Evolutionary conservation across 352 stramenopile species (phyloP), one percentile per base, ranked within the genome.

Genomic region (Globisporangium takayamanum): DNA sequence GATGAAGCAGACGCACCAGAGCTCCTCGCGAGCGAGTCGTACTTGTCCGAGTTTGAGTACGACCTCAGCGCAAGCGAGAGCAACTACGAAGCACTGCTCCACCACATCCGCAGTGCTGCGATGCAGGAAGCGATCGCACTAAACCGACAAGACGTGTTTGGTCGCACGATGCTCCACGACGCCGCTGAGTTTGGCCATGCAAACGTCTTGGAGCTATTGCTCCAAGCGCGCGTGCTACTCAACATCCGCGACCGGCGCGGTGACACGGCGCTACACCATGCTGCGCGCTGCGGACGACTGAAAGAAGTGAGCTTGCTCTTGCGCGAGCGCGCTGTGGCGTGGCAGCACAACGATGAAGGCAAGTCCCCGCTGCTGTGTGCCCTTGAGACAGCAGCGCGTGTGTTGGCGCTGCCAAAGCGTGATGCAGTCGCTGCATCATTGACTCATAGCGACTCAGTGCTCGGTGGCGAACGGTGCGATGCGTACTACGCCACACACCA

Each of bases 81-180:
- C 57, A 86, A 81, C 50, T 86, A 74, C 45, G 78, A 88, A 54
- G 54, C 53, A 4, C 65, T 86, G n/a, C 81, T 79, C 42, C 69
- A 83, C 22, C 76, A 84, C 49, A 57, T 84, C 26, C 52, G 62
- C 8, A 69, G 70, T 44, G 64, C 60, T 5, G 53, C 18, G 1
- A 66, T 77, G 22, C 67, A 64, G 3, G 74, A 88, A 66, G 66
- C 76, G 20, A 62, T 83, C 55, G 68, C 55, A 33, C 57, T 88
- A 15, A 84, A 84, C 30, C 69, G 78, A 30, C 61, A 53, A n/a
- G 78, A 88, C 60, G 53, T 82, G 5, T 63, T 76, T 11, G 72
- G 76, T 5, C 72, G 78, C 12, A 84, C 78, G 16, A 74, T 88
- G 69, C 67, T 88, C 33, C 78, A 87, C n/a, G 76, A 88, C 36